phyloP scores from a whole-genome alignment of 2,329 filamentous ascomycete genomes.

The Tolypocladium pustulatum region DNA sequence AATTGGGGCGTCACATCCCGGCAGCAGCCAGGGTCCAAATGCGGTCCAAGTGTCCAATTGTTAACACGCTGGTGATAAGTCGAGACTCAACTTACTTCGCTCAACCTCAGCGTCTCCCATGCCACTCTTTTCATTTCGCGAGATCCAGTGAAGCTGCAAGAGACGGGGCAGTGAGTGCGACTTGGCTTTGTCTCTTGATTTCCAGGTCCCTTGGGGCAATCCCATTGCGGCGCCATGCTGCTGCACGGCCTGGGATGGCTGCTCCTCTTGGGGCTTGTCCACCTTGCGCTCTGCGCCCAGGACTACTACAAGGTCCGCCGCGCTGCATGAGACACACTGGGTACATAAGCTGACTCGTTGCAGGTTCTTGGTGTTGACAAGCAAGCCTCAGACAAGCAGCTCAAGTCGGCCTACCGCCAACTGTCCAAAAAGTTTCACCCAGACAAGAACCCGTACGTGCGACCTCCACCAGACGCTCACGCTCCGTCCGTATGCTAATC shows the following conservation, averaged over 20 bases:
- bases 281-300: constrained; percentile 48
- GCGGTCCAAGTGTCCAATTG: constrained; percentile 6
- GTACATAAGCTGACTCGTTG: neutral
- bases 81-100: neutral
- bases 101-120: constrained; percentile 1
- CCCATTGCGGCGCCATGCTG: constrained; percentile 37
- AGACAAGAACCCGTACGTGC: constrained; percentile 92
- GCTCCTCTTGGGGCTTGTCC: constrained; percentile 41
- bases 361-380: constrained; percentile 73
- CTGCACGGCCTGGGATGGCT: constrained; percentile 37
- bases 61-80: constrained; percentile 25
- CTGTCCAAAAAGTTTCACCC: constrained; percentile 95
- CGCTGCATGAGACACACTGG: neutral
- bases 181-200: neutral
- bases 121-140: neutral
- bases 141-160: neutral
- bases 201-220: constrained; percentile 7
- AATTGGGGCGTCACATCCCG: neutral
- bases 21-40: neutral
- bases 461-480: neutral
- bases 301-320: constrained; percentile 67
- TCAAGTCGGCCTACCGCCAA: constrained; percentile 87
- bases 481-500: neutral
- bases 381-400: constrained; percentile 71
- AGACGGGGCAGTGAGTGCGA: neutral